Base-by-base conservation (phyloP, 1,284 basidiomycete genomes). In the Erythrobasidium hasegawianum region DNA sequence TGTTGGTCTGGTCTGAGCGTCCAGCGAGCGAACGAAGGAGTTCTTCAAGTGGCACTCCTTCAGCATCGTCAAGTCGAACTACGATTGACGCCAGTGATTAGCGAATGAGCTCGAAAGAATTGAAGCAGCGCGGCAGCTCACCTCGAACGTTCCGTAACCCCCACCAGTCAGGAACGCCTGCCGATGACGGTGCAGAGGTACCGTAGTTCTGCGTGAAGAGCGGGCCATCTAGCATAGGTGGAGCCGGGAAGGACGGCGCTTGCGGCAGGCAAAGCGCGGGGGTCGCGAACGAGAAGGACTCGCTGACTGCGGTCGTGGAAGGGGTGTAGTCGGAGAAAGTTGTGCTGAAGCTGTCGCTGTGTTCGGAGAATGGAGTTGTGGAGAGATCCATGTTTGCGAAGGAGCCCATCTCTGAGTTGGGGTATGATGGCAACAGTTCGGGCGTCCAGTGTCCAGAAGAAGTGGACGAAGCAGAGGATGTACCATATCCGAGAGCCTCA, bases 11-110 rank as follows among this genome's bases (percentile, higher is more conserved):
- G n/a, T 8, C 45, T 14, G n/a, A 47, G 45, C 45, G 7, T 47
- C 45, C 45, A 47, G 22, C 45, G n/a, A 47, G 45, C 22, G 11
- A 33, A 33, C 47, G 39, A 8, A 65, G 24, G 11, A 65, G 20
- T 1, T 65, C 62, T 18, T 65, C 62, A 11, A 65, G 56, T 2
- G 62, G 62, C 22, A 58, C 33, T n/a, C 62, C 62, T n/a, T 64
- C 61, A 27, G 20, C 26, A 14, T 56, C 62, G 24, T 65, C 62
- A n/a, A 29, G 20, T 20, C 50, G 50, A 8, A 53, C 50, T 53
- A 26, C 4, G 11, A 33, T 33, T 33, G 33, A 33, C n/a, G 33
- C 33, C 5, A 11, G 11, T 33, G 33, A 33, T 33, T 11, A 33
- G 33, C 33, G 11, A 33, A 33, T 4, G 11, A 33, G 5, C 11